phyloP scores from a whole-genome alignment of 345 rosid species.

The Reutealis trisperma region DNA sequence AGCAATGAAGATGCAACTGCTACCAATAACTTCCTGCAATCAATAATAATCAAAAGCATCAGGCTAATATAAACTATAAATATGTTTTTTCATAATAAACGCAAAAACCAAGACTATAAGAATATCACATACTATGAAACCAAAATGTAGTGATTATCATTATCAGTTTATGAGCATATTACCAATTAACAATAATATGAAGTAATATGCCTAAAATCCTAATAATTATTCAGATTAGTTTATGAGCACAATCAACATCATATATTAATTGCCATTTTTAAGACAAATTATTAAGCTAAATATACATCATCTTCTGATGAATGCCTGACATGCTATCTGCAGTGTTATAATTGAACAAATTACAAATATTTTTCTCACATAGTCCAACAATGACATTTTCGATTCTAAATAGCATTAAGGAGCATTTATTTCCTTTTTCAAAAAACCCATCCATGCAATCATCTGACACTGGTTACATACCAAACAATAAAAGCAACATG shows the following conservation, averaged over 20 bases:
- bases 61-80: background rate
- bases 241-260: background rate
- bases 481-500: background rate
- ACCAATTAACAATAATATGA: background rate
- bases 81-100: background rate
- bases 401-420: background rate
- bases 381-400: background rate
- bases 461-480: background rate
- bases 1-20: slow-evolving; percentile 76
- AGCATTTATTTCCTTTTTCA: background rate
- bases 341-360: too few relatives aligned
- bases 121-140: background rate
- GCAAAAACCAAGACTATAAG: background rate
- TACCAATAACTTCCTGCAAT: slow-evolving; percentile 87
- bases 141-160: background rate
- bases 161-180: background rate
- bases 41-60: slow-evolving; percentile 17
- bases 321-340: background rate
- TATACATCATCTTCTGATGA: background rate
- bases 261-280: too few relatives aligned
- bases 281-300: background rate
- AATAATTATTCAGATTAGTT: background rate
- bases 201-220: background rate
- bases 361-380: background rate
- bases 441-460: background rate